A percentile compares a stretch with the other conserved stretches of the same genome.
Conservation (phyloP, 139 green algal genomes). For the Mesotaenium endlicherianum region DNA sequence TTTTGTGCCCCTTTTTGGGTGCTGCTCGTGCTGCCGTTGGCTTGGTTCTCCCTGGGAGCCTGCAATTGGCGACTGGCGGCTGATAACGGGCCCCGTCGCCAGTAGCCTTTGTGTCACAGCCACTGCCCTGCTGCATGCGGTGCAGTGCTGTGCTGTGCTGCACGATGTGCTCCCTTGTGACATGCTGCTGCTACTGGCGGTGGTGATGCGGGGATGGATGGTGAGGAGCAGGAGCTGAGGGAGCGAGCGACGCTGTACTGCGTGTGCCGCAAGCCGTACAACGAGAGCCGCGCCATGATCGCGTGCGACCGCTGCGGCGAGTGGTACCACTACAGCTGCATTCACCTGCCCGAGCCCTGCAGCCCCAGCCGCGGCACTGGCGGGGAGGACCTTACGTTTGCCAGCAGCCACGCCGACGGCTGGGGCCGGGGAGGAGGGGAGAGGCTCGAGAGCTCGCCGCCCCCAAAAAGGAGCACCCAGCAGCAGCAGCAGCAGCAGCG, state of each 20-base stretch:
- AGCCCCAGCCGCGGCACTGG: background rate
- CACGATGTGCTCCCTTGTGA: background rate
- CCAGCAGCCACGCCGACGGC: background rate
- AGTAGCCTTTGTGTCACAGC: too few species aligned
- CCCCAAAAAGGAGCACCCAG: background rate
- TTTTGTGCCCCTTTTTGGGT: too few species aligned
- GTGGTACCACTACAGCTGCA: constrained; percentile 55
- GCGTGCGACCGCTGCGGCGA: constrained; percentile 45
- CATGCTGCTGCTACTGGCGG: background rate
- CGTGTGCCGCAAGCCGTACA: constrained; percentile 41
- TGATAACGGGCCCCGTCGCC: background rate
- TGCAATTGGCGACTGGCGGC: background rate
- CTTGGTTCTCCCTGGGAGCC: background rate
- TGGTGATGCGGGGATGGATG: background rate
- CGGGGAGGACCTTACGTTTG: background rate
- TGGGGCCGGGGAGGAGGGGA: background rate
- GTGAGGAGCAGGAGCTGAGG: constrained; percentile 33
- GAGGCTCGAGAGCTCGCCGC: background rate
- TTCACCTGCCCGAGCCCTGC: constrained; percentile 33
- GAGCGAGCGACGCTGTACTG: constrained; percentile 50
- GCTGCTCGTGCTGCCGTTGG: too few species aligned
- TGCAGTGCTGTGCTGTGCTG: too few species aligned
- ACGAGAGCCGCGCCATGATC: constrained; percentile 41
- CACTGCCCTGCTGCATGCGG: too few species aligned
- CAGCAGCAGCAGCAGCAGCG: background rate